Evolutionary conservation across 768 basidiomycete genomes (phyloP).

Genomic region (Coprinellus aureogranulatus): DNA sequence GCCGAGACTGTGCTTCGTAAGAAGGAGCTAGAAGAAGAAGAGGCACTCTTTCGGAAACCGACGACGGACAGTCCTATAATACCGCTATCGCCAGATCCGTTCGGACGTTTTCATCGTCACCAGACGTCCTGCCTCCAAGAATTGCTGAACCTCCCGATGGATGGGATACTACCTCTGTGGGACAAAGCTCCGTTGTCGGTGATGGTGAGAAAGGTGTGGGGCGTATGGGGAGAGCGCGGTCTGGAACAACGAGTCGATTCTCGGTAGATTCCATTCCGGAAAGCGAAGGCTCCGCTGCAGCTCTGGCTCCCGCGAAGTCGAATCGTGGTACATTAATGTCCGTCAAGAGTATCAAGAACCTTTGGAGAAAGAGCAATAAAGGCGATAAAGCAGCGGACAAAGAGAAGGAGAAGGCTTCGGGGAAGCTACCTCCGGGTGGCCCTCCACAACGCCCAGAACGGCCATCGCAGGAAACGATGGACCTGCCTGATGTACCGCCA

Average conservation of each 20-base stretch:
- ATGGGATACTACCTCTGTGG: slow-evolving; percentile 40
- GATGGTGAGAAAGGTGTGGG: slow-evolving; percentile 4
- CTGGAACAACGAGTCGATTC: slow-evolving; percentile 60
- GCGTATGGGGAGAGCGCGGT: slow-evolving; percentile 17
- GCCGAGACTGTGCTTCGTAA: slow-evolving; percentile 47
- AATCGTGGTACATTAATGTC: slow-evolving; percentile 62
- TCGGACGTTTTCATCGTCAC: slow-evolving; percentile 58
- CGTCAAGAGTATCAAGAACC: slow-evolving; percentile 68
- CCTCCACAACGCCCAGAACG: slow-evolving; percentile 35
- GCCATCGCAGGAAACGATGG: slow-evolving; percentile 35
- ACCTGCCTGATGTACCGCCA: slow-evolving; percentile 36
- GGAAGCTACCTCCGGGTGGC: slow-evolving; percentile 32
- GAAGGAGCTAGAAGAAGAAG: slow-evolving; percentile 52
- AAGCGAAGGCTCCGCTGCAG: slow-evolving; percentile 22
- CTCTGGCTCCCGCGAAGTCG: slow-evolving; percentile 29
- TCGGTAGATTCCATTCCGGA: slow-evolving; percentile 68
- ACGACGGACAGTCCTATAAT: slow-evolving; percentile 58
- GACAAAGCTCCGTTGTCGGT: slow-evolving; percentile 12
- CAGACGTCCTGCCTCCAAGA: slow-evolving; percentile 17
- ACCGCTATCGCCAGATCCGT: slow-evolving; percentile 83
- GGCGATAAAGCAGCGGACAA: slow-evolving; percentile 25
- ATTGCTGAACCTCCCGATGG: slow-evolving; percentile 30
- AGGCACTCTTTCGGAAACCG: slow-evolving; percentile 41
- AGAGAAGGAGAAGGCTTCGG: slow-evolving; percentile 16
- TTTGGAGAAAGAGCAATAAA: slow-evolving; percentile 77